These are phyloP conservation scores for Carallia pectinifolia DNA, from an alignment of 345 rosid species.

Conservation along the genomic window DNA sequence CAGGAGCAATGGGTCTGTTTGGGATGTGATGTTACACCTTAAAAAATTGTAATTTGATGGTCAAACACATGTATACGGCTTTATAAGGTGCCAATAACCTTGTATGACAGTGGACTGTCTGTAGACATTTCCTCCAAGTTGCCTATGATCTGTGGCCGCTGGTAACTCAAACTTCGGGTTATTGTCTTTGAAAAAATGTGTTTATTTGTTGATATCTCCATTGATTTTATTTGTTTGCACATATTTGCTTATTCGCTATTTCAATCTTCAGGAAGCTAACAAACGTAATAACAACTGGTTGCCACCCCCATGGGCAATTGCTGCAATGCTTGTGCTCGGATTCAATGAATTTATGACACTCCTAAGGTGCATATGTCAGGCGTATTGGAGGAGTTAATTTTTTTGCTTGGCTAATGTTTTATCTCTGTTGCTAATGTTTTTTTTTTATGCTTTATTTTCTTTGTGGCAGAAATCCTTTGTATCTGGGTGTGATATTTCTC, in stretches of 20 bases:
- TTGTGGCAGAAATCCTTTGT: constrained; percentile 84
- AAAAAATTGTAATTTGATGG: no score
- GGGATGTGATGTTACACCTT: no score
- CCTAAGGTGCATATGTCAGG: constrained; percentile 53
- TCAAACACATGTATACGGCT: no score
- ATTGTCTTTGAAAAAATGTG: not conserved
- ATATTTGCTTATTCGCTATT: not conserved
- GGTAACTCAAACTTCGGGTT: no score
- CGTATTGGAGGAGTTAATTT: constrained; percentile 13
- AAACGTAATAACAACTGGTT: constrained; percentile 92
- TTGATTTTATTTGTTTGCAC: not conserved
- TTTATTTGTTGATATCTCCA: not conserved
- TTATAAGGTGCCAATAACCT: no score
- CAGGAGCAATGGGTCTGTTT: no score
- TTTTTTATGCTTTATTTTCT: constrained; percentile 9
- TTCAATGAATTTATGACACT: constrained; percentile 99
- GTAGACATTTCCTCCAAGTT: no score
- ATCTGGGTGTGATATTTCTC: constrained; percentile 64
- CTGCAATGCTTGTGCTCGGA: constrained; percentile 76
- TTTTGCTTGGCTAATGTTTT: not conserved
- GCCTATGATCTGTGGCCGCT: no score
- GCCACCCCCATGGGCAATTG: constrained; percentile 99
- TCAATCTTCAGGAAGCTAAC: constrained; percentile 84
- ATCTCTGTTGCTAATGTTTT: constrained; percentile 14
- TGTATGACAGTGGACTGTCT: no score